Evolutionary conservation across 2,329 filamentous ascomycete species (phyloP).

Genomic region (Neurospora sp.): DNA sequence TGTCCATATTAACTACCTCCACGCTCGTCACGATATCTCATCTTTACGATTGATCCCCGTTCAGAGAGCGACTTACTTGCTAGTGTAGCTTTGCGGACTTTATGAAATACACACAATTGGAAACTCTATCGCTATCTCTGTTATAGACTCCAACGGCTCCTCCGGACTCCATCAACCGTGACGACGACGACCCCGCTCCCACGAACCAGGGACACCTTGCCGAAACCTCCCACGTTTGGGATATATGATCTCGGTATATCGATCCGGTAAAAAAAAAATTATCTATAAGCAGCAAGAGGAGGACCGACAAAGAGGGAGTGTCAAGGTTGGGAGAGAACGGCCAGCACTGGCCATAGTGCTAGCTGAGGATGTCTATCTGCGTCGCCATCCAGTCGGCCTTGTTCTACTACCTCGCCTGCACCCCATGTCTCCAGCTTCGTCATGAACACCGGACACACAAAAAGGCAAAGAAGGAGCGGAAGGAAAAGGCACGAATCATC

Average conservation of each 20-base stretch:
- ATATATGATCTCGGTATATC: constrained; percentile 1
- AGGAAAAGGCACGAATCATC: constrained; percentile 54
- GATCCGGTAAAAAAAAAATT: neutral
- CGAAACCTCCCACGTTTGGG: neutral
- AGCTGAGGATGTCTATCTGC: constrained; percentile 36
- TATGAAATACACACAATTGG: neutral
- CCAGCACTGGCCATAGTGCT: neutral
- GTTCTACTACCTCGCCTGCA: constrained; percentile 70
- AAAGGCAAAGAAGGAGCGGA: constrained; percentile 57
- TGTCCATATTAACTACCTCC: neutral
- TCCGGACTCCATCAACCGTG: neutral
- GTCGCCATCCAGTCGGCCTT: constrained; percentile 63
- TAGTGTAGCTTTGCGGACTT: neutral
- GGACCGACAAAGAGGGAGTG: neutral
- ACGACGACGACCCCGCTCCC: neutral
- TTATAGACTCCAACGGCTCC: neutral
- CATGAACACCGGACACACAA: constrained; percentile 61
- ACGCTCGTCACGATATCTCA: neutral
- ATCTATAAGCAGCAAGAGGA: neutral
- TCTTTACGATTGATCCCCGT: neutral
- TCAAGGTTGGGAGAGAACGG: neutral
- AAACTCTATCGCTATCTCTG: neutral
- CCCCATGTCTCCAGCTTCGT: constrained; percentile 63
- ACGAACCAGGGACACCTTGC: neutral
- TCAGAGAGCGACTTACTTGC: neutral